Base-by-base conservation (phyloP, 1,139 yeast genomes). In the Scheffersomyces quercinus region DNA sequence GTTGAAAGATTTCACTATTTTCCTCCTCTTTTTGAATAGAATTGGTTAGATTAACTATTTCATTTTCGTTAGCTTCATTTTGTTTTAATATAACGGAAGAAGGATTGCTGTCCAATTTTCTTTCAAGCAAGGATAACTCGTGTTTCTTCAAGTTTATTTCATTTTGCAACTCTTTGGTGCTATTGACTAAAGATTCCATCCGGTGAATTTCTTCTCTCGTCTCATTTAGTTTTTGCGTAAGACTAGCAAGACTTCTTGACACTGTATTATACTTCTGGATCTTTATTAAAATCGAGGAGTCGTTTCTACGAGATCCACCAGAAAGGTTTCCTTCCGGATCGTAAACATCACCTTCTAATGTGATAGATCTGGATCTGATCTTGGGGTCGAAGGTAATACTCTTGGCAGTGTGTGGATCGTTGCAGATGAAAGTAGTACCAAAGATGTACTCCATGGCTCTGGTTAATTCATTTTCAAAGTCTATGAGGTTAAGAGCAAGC, bases 271-370 rank as follows among this genome's bases (percentile, higher is more conserved):
- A 85, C 49, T 80, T 79, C 56, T 86, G 95, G 59, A 91, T 80
- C 40, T 79, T 80, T 7, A 82, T 64, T 45, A 93, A 70, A 4
- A 86, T 64, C 0, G 90, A 79, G 5, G 79, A 73, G 11, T 81
- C 75, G 38, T 71, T 67, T 50, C 75, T 81, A 52, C 93, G 77
- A 16, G 95, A 84, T n/a, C 99, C 99, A 42, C 99, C 99, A 1
- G 97, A 88, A 34, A 95, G 70, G 16, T 96, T 89, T 11, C 99
- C 99, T 54, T 86, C 90, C 0, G 99, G 99, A 60, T 95, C 99
- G 65, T 91, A 95, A 9, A 85, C 79, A 64, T 93, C 99, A 39
- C 99, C 99, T 42, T 91, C 95, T 35, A 88, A 63, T 0, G 99
- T 95, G 11, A 95, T 91, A n/a, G 96, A 85, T 56, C 93, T 82